A percentile compares a stretch with the other conserved stretches of the same genome.
Evolutionary conservation across 805 yeast species (phyloP).

Genomic region (Pichia californica): DNA sequence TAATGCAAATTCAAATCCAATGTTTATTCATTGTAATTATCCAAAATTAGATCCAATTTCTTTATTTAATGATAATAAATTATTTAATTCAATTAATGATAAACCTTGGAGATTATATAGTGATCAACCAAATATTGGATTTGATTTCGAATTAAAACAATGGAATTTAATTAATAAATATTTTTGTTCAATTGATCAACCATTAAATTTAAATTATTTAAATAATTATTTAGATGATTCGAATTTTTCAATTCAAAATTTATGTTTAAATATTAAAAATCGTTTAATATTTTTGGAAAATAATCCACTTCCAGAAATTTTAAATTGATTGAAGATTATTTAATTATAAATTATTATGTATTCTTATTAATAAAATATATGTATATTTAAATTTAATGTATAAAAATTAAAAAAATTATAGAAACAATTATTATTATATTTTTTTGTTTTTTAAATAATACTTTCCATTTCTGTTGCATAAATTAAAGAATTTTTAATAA

Average conservation of each 20-base stretch:
- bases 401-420: background rate
- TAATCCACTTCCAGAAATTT: too few species aligned
- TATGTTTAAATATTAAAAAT: constrained; percentile 1
- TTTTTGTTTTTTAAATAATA: too few species aligned
- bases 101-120: constrained; percentile 24
- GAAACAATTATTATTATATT: background rate
- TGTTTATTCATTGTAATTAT: constrained; percentile 48
- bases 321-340: too few species aligned
- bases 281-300: constrained; percentile 4
- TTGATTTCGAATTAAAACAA: constrained; percentile 55
- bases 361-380: background rate
- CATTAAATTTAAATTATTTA: constrained; percentile 22
- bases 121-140: constrained; percentile 28
- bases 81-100: constrained; percentile 17
- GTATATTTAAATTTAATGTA: too few species aligned
- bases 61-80: constrained; percentile 32
- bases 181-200: constrained; percentile 23
- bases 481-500: constrained; percentile 67
- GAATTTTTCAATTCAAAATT: constrained; percentile 23
- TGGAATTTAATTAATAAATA: constrained; percentile 46
- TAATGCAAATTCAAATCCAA: constrained; percentile 19
- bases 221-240: constrained; percentile 17
- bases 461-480: constrained; percentile 92
- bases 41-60: constrained; percentile 47
- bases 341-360: background rate